These are phyloP conservation scores for Gynandropsis gynandra DNA, from an alignment of 345 rosid genomes.

Conservation along the genomic window DNA sequence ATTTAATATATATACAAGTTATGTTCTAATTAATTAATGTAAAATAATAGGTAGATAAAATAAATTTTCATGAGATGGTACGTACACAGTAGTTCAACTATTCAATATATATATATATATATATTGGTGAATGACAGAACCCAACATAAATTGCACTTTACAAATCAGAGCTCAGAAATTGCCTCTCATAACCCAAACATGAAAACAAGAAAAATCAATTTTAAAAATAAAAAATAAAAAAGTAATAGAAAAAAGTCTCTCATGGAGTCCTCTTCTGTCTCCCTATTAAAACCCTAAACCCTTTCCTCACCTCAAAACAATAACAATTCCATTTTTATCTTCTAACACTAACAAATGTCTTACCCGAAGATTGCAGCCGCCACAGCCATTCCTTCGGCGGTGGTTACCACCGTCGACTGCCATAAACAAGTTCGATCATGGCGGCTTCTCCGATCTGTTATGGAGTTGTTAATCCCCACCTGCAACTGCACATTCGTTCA, in stretches of 20 bases:
- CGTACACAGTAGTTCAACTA: slow-evolving; percentile 33
- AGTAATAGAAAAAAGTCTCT: slow-evolving; percentile 6
- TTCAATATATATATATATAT: slow-evolving; percentile 29
- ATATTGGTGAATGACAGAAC: slow-evolving; percentile 25
- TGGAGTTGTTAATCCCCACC: slow-evolving; percentile 50
- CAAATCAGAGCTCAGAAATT: slow-evolving; percentile 25
- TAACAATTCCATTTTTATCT: slow-evolving; percentile 19
- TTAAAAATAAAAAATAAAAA: slow-evolving; percentile 7
- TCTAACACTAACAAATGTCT: slow-evolving; percentile 28
- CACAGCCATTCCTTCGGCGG: slow-evolving; percentile 27
- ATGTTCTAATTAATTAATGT: too few relatives aligned
- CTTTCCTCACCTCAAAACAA: slow-evolving; percentile 17
- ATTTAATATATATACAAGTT: too few relatives aligned
- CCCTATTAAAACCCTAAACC: slow-evolving; percentile 21
- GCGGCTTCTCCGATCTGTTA: slow-evolving; percentile 52
- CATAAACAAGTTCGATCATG: slow-evolving; percentile 76
- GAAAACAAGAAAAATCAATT: not conserved
- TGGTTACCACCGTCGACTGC: slow-evolving; percentile 57
- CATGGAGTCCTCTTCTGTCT: slow-evolving; percentile 15
- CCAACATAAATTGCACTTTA: slow-evolving; percentile 30
- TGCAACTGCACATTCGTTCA: slow-evolving; percentile 39
- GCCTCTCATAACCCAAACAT: slow-evolving; percentile 29
- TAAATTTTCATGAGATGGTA: too few relatives aligned
- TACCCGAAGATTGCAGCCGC: slow-evolving; percentile 32
- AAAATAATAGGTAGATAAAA: too few relatives aligned